Conservation (phyloP, 2,329 filamentous ascomycete genomes). For the Cladobotryum protrusum region DNA sequence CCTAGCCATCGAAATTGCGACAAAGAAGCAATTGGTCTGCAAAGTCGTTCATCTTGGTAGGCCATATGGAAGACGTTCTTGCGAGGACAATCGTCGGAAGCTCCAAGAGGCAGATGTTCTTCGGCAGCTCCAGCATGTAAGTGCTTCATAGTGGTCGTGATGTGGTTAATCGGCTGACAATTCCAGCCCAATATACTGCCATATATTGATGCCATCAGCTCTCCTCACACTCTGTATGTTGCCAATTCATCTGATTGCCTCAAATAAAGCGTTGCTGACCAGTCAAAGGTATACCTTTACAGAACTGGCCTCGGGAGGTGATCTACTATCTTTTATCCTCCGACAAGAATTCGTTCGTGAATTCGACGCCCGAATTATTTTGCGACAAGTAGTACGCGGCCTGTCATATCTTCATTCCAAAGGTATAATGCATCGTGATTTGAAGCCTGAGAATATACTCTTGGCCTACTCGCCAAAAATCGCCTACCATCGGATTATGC, state of each 20-base stretch:
- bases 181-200: slow-evolving; percentile 48
- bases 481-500: slow-evolving; percentile 38
- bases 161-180: slow-evolving; percentile 2
- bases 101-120: slow-evolving; percentile 48
- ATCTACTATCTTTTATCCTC: slow-evolving; percentile 44
- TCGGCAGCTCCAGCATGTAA: slow-evolving; percentile 47
- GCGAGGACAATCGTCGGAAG: slow-evolving; percentile 30
- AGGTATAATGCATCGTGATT: slow-evolving; percentile 45
- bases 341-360: slow-evolving; percentile 32
- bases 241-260: neutral
- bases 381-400: slow-evolving; percentile 42
- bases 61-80: slow-evolving; percentile 19
- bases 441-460: slow-evolving; percentile 51
- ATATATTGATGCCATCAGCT: slow-evolving; percentile 46
- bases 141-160: slow-evolving; percentile 13
- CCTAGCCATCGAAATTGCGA: slow-evolving; percentile 39
- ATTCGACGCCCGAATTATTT: slow-evolving; percentile 37
- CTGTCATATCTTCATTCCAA: slow-evolving; percentile 44
- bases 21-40: slow-evolving; percentile 58
- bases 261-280: neutral
- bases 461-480: slow-evolving; percentile 39
- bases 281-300: slow-evolving; percentile 46
- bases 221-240: slow-evolving; percentile 40
- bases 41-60: slow-evolving; percentile 53
- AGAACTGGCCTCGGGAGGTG: slow-evolving; percentile 50